Evolutionary conservation across 2,329 filamentous ascomycete species (phyloP), one percentile per base, ranked within the genome.

Genomic region (Curvularia hawaiiensis): DNA sequence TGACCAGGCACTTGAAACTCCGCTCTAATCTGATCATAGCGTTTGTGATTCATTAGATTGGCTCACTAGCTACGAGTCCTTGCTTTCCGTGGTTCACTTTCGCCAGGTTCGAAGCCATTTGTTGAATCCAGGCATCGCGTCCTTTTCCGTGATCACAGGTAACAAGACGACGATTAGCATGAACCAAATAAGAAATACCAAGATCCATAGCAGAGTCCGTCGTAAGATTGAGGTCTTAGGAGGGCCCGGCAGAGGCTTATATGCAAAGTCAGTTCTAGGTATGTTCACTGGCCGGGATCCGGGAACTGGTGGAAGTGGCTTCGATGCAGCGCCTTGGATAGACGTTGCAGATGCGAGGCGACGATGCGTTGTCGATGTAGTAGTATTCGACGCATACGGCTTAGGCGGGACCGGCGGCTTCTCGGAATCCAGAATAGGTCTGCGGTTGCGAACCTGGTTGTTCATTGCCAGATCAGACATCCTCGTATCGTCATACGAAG

Each of bases 71-170:
- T 10, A 7, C 22, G 22, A 14, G 3, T 11, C 16, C 12, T 49
- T 20, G n/a, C 28, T 39, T 4, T 48, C 43, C 30, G 39, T 24
- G 12, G 7, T 33, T 41, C 41, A 22, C 48, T 10, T 44, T 8
- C 31, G 44, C n/a, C 52, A 41, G 1, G 10, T 45, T 9, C 66
- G 58, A 20, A 75, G 50, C 52, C 61, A 62, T 12, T 33, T 49
- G 12, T 58, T 58, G 14, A 58, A 50, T 6, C 55, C 46, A 26
- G 55, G 55, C 55, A 58, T 54, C 1, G 55, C 55, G 20, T 58
- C 51, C 18, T 48, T 58, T 39, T 58, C 55, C 14, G 51, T 58
- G 22, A 54, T 46, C 11, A 54, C 45, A 12, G 55, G 55, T n/a
- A 58, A n/a, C 2, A 58, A 35, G 3, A 54, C 33, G 4, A 50